Base-by-base conservation (phyloP, 2,329 filamentous ascomycete genomes). In the Sclerotinia subarctica region DNA sequence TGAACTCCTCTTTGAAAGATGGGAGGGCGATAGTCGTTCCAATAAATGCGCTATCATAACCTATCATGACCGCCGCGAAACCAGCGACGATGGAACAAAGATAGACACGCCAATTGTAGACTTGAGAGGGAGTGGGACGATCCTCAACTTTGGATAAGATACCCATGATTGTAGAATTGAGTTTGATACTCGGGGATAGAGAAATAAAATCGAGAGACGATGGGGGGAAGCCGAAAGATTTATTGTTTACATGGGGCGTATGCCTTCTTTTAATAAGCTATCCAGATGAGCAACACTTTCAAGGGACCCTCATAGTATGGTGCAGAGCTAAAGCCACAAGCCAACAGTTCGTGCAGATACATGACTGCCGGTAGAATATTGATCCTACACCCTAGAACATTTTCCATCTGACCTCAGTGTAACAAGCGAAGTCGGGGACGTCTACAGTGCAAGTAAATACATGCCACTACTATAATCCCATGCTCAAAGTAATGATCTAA, bases 31-130 rank as follows among this genome's bases (percentile, higher is more conserved):
- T 68, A 15, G 72, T 70, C 21, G 71, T 71, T 24, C 68, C 71
- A 53, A 75, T 75, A 35, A 73, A 70, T 24, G 72, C 71, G 38
- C 72, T 72, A 60, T 74, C 72, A 64, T 73, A 74, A 38, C 74
- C 74, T 38, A 75, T 74, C 70, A 73, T 72, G 69, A 70, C 71
- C 15, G 63, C 67, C 1, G 71, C 73, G 2, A 73, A 65, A 42
- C 71, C 72, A 38, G 71, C 52, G 15, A 71, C 54, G 38, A 73
- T 69, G 5, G 72, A 69, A 8, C 73, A 69, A 46, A 70, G 44
- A 49, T 75, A 73, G 32, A 73, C 68, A 17, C 73, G 69, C 19
- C 60, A 67, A 53, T 73, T 74, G 67, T 75, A 74, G 42, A 74
- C 68, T 53, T 70, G 70, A 21, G 69, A 62, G 4, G 72, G 72